These are phyloP conservation scores for Scheffersomyces parashehatae DNA, from an alignment of 1,139 yeast species.

Conservation along the genomic window DNA sequence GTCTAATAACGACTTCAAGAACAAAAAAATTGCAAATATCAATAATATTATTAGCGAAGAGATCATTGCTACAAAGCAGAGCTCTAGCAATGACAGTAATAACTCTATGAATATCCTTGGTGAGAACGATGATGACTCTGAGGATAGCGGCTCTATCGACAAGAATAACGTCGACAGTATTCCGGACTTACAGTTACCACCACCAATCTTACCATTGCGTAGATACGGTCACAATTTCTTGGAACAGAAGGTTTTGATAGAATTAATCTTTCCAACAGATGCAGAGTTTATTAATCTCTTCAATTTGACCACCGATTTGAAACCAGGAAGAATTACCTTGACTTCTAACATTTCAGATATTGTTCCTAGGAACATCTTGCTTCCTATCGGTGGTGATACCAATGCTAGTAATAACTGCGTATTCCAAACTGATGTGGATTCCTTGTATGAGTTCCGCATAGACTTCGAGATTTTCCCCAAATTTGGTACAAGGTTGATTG, in stretches of 20 bases:
- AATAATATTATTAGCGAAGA: conserved; percentile 3
- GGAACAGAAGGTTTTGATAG: conserved; percentile 84
- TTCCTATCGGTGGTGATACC: conserved; percentile 77
- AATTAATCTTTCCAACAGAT: conserved; percentile 64
- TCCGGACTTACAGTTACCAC: conserved; percentile 90
- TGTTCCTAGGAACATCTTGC: conserved; percentile 79
- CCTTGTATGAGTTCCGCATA: conserved; percentile 63
- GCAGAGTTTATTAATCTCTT: conserved; percentile 55
- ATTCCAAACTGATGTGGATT: conserved; percentile 82
- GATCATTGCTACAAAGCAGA: conserved; percentile 1
- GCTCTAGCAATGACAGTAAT: conserved; percentile 1
- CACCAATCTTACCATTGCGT: conserved; percentile 91
- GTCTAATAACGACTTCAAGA: background rate
- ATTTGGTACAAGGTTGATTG: conserved; percentile 89
- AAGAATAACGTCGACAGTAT: conserved; percentile 62
- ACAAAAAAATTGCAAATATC: background rate
- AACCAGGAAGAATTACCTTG: conserved; percentile 66
- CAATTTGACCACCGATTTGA: conserved; percentile 43
- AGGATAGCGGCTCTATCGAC: conserved; percentile 36
- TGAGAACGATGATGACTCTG: conserved; percentile 40
- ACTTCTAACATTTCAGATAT: conserved; percentile 70
- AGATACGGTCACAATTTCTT: conserved; percentile 94
- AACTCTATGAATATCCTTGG: conserved; percentile 28
- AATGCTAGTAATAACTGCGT: conserved; percentile 57
- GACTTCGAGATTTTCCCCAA: conserved; percentile 94